phyloP scores from a whole-genome alignment of 2,329 filamentous ascomycete genomes.

The Pseudogymnoascus sp. region DNA sequence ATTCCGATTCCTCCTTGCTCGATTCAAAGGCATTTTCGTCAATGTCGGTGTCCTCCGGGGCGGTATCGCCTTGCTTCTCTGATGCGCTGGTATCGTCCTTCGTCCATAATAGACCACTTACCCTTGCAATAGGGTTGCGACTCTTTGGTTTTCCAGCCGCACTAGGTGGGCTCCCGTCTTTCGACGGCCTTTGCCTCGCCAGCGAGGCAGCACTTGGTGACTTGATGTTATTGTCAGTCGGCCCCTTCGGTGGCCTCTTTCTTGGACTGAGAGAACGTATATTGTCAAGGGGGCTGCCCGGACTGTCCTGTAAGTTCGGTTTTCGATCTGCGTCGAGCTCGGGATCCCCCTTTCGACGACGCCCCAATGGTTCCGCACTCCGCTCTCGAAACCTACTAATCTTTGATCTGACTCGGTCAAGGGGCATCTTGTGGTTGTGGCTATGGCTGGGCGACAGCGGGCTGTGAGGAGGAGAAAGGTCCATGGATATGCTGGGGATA shows the following conservation, averaged over 20 bases:
- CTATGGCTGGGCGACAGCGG: conserved; percentile 45
- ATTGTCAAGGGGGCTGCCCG: neutral
- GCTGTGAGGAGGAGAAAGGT: conserved; percentile 56
- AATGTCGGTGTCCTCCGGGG: conserved; percentile 40
- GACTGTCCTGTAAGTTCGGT: neutral
- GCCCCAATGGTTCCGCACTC: conserved; percentile 11
- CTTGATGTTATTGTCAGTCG: neutral
- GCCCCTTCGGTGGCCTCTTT: neutral
- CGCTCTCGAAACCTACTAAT: conserved; percentile 30
- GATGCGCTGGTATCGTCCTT: conserved; percentile 40
- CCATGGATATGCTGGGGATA: conserved; percentile 53
- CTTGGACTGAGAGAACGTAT: conserved; percentile 43
- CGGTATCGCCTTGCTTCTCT: conserved; percentile 35
- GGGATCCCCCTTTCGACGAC: neutral
- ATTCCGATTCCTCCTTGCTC: conserved; percentile 16
- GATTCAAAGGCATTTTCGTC: conserved; percentile 28
- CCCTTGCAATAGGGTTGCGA: conserved; percentile 54
- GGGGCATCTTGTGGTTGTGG: conserved; percentile 51
- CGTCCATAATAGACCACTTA: conserved; percentile 53
- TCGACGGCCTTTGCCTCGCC: conserved; percentile 36
- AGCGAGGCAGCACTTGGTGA: neutral
- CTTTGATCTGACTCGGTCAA: conserved; percentile 35
- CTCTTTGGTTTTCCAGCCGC: conserved; percentile 23
- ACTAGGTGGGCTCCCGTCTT: conserved; percentile 3
- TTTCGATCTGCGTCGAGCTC: neutral